Conservation (phyloP, 345 rosid genomes). For the Atalantia buxifolia region DNA sequence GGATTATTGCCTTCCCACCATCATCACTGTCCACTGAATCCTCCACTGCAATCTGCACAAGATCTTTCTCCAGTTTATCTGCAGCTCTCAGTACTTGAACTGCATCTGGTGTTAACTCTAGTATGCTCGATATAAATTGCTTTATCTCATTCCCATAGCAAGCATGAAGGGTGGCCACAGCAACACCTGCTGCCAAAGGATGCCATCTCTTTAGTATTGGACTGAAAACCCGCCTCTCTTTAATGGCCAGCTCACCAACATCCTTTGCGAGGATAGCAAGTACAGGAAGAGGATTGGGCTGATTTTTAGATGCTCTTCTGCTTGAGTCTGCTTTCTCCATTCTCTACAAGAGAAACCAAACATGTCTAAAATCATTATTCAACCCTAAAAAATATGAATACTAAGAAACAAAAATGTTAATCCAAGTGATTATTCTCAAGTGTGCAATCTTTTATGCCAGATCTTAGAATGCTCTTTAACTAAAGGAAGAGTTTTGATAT, state of each 20-base stretch:
- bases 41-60: constrained; percentile 97
- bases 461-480: not conserved
- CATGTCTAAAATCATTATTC: constrained; percentile 10
- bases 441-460: not conserved
- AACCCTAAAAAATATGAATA: not conserved
- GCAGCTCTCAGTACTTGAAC: constrained; percentile 92
- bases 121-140: constrained; percentile 74
- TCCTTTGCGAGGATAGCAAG: constrained; percentile 95
- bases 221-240: constrained; percentile 78
- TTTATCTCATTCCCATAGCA: constrained; percentile 93
- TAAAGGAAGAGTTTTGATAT: not conserved
- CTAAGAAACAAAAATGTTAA: constrained; percentile 1
- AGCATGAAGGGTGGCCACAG: constrained; percentile 95
- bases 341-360: constrained; percentile 40
- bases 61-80: constrained; percentile 95
- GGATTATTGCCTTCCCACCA: constrained; percentile 96
- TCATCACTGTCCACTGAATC: constrained; percentile 98
- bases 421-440: not conserved
- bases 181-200: constrained; percentile 96
- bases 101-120: constrained; percentile 84
- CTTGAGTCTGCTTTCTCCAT: constrained; percentile 99
- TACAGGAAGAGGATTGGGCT: constrained; percentile 77
- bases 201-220: constrained; percentile 97
- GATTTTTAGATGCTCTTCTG: constrained; percentile 85
- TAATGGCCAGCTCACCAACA: constrained; percentile 84